Base-by-base conservation (phyloP, 1,284 basidiomycete species). In the Pholiota adiposa region DNA sequence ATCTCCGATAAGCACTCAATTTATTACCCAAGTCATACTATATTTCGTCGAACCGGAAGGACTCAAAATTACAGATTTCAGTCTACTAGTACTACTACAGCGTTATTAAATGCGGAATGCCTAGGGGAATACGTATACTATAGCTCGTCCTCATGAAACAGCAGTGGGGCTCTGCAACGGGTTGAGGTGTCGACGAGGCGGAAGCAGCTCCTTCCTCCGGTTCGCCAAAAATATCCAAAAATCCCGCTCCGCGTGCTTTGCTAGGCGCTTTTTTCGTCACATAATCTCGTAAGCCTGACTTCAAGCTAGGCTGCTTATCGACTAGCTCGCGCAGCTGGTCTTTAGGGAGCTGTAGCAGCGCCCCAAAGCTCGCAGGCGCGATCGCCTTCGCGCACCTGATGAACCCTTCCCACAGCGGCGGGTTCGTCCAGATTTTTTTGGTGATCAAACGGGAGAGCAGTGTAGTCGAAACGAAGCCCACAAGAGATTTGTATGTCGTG, bases 391-490 rank as follows among this genome's bases (percentile, higher is more conserved):
- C 95, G 70, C 96, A 96, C 41, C 90, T 87, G 56, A 98, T 93
- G 72, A 99, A 99, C 0, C 97, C 97, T 72, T 98, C 93, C 97
- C 97, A 99, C 8, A 98, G 79, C n/a, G 90, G 92, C 7, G 91
- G 88, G 67, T 90, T 94, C 56, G 90, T 93, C 97, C 97, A 99
- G 58, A 99, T 94, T 75, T 97, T 96, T 78, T 98, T 98, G 25
- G 91, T 92, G 67, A 99, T 97, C 36, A 99, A 82, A 19, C 96
- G 89, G 8, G 96, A 96, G 51, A 99, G 85, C 40, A 99, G 79
- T 9, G 94, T 98, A 23, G 95, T 96, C 12, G 95, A 95, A 14
- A 99, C 94, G 74, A 97, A 99, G 4, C 89, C 88, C 41, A 94
- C 89, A 23, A 99, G 85, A 8, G 93, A 92, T 72, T 96, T 96